Conservation (phyloP, 2,329 filamentous ascomycete species). For the Pseudogymnoascus pannorum region DNA sequence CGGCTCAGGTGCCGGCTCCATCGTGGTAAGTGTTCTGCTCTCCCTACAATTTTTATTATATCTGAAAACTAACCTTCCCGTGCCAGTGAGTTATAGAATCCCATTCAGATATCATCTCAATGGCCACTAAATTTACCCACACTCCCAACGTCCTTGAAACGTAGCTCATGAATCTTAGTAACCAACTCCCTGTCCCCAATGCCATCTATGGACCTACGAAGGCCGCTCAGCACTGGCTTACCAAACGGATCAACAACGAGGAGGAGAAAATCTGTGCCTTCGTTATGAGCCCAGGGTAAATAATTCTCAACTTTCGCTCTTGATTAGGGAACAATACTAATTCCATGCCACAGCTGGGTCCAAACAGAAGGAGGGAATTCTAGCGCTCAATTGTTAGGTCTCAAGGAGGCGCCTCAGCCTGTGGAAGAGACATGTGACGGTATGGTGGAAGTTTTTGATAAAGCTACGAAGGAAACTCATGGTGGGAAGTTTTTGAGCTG, state of each 20-base stretch:
- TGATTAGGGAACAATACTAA: not conserved
- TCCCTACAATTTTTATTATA: not conserved
- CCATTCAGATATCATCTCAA: no score
- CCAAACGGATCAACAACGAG: constrained; percentile 22
- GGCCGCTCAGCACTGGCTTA: constrained; percentile 28
- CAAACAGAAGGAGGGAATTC: constrained; percentile 23
- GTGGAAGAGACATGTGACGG: constrained; percentile 19
- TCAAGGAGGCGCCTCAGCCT: constrained; percentile 18
- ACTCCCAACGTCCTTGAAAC: not conserved
- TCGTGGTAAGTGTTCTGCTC: constrained; percentile 13
- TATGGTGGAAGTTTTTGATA: constrained; percentile 14
- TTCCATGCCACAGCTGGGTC: constrained; percentile 17
- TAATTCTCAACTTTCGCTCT: not conserved
- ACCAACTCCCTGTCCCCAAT: constrained; percentile 18
- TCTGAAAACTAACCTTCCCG: not conserved
- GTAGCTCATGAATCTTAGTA: constrained; percentile 3
- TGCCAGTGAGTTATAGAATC: not conserved
- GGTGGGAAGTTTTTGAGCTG: constrained; percentile 13
- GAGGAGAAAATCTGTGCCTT: constrained; percentile 21
- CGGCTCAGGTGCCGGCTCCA: constrained; percentile 24
- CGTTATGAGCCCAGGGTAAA: constrained; percentile 19
- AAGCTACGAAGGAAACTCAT: constrained; percentile 13
- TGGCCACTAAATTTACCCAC: not conserved
- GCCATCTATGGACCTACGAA: constrained; percentile 29
- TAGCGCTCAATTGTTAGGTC: constrained; percentile 16